These are phyloP conservation scores for Nicotiana undulata DNA, from an alignment of 257 asterid genomes.

Conservation along the genomic window DNA sequence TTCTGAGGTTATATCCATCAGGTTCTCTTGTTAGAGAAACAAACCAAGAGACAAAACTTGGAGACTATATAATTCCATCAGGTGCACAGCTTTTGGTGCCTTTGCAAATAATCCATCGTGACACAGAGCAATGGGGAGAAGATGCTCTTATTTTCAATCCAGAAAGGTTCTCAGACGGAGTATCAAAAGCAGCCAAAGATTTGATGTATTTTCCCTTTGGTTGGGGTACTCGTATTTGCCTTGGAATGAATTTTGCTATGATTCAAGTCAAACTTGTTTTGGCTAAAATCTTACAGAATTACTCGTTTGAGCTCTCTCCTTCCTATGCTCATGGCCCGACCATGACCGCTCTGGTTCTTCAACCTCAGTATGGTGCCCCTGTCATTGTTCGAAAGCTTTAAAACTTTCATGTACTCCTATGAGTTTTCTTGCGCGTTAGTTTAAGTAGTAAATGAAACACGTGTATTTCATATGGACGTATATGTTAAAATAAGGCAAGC, in stretches of 20 bases:
- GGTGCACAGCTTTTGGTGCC: conserved; percentile 2
- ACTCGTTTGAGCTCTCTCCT: neutral
- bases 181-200: conserved; percentile 6
- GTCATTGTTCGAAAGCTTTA: neutral
- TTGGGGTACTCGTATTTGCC: conserved; percentile 11
- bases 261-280: neutral
- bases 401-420: too few species aligned
- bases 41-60: conserved; percentile 1
- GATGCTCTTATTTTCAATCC: conserved; percentile 10
- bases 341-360: neutral
- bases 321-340: conserved; percentile 9
- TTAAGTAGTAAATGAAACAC: too few species aligned
- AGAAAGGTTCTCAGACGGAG: conserved; percentile 9
- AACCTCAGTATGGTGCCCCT: conserved; percentile 8
- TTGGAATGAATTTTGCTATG: conserved; percentile 6
- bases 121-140: conserved; percentile 12
- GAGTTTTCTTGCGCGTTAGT: too few species aligned
- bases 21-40: conserved; percentile 5
- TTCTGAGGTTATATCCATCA: conserved; percentile 13
- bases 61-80: neutral
- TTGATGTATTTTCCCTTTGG: conserved; percentile 9
- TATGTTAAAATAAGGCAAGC: too few species aligned
- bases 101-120: conserved; percentile 2
- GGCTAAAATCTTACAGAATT: conserved; percentile 5
- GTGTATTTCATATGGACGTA: too few species aligned